These are phyloP conservation scores for Datura wrightii DNA, from an alignment of 257 asterid species.

Conservation along the genomic window DNA sequence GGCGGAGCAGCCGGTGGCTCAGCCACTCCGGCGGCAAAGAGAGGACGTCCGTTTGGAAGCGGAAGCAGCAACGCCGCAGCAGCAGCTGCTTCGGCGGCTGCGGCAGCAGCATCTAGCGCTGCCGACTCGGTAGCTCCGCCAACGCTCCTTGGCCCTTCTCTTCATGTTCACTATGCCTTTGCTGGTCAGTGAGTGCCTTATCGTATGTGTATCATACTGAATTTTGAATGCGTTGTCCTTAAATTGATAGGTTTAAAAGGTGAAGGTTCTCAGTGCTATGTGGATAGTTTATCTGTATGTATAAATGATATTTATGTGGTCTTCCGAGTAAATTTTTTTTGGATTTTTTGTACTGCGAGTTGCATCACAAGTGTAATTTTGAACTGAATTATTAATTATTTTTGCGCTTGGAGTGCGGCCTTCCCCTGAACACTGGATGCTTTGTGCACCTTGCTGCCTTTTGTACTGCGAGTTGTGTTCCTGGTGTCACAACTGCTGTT, in stretches of 20 bases:
- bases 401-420: not conserved
- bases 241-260: not conserved
- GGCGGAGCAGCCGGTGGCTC: conserved; percentile 56
- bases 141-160: conserved; percentile 86
- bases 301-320: not conserved
- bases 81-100: conserved; percentile 40
- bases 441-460: not conserved
- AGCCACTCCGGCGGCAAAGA: conserved; percentile 77
- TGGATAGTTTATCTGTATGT: not conserved
- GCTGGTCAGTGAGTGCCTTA: conserved; percentile 60
- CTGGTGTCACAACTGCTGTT: not conserved
- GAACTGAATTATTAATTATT: not conserved
- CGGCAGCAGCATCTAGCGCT: conserved; percentile 44
- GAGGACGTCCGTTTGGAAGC: conserved; percentile 93
- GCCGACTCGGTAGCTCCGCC: conserved; percentile 75
- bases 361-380: not conserved
- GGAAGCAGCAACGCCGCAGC: conserved; percentile 59
- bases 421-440: not conserved
- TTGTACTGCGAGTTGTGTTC: not conserved
- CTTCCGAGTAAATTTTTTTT: not conserved
- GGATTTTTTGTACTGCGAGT: not conserved
- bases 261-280: not conserved
- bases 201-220: not conserved
- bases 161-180: conserved; percentile 83
- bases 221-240: not conserved